phyloP scores from a whole-genome alignment of 2,329 filamentous ascomycete species.

The Claviceps sp. region DNA sequence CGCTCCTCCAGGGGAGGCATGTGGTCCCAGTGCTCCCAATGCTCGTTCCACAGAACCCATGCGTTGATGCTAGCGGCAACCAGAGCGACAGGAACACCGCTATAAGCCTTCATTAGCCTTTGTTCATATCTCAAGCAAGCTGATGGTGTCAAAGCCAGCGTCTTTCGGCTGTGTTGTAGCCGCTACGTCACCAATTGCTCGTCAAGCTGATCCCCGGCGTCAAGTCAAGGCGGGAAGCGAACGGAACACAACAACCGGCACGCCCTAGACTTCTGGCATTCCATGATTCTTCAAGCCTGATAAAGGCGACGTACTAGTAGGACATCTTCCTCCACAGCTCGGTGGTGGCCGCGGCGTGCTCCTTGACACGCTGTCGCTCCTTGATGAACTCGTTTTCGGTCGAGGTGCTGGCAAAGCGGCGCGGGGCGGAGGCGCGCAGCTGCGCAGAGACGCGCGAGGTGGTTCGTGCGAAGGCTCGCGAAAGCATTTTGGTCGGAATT shows the following conservation, averaged over 20 bases:
- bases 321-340: conserved; percentile 94
- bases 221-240: neutral
- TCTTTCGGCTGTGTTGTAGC: neutral
- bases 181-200: neutral
- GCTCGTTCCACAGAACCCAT: conserved; percentile 82
- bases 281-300: neutral
- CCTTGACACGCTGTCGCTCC: conserved; percentile 80
- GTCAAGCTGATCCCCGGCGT: neutral
- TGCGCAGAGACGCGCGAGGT: conserved; percentile 50
- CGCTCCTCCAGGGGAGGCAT: conserved; percentile 80
- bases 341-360: conserved; percentile 73
- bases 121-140: neutral
- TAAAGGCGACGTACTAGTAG: conserved; percentile 60
- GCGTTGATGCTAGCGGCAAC: conserved; percentile 66
- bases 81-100: conserved; percentile 62
- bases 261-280: neutral
- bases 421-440: conserved; percentile 48
- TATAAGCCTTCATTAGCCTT: conserved; percentile 23
- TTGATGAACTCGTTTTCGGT: conserved; percentile 88
- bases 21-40: conserved; percentile 93
- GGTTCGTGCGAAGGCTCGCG: conserved; percentile 47
- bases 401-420: conserved; percentile 57
- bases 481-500: conserved; percentile 38
- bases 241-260: neutral
- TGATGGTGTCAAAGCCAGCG: neutral